Percentiles rank a stretch among this genome's conserved stretches.
Conservation (phyloP, 352 stramenopile genomes). For the Globisporangium barbulae region DNA sequence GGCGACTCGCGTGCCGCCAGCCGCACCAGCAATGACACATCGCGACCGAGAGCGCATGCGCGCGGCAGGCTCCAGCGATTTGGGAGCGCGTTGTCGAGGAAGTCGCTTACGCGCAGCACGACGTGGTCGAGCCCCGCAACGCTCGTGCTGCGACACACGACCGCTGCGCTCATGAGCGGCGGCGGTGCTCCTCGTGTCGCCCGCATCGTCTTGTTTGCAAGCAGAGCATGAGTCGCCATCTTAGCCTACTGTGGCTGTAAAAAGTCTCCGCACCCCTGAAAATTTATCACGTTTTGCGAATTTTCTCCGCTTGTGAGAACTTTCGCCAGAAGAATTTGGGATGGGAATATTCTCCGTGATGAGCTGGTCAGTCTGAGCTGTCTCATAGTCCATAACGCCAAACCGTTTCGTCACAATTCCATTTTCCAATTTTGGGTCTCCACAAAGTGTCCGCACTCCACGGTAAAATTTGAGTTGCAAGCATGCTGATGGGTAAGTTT, state of each 20-base stretch:
- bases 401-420: too few relatives aligned
- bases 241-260: too few relatives aligned
- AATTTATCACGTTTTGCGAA: background rate
- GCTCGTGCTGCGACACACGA: slow-evolving; percentile 7
- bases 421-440: too few relatives aligned
- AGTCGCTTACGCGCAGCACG: background rate
- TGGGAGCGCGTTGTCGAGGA: slow-evolving; percentile 6
- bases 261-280: background rate
- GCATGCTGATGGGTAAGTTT: too few relatives aligned
- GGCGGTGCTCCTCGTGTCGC: background rate
- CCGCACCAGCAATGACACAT: slow-evolving; percentile 2
- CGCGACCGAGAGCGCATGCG: background rate
- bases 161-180: background rate
- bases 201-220: too few relatives aligned
- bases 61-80: slow-evolving; percentile 5
- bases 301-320: background rate
- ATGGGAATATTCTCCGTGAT: too few relatives aligned
- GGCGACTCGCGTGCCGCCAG: background rate
- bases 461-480: too few relatives aligned
- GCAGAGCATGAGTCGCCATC: too few relatives aligned
- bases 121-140: slow-evolving; percentile 6
- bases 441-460: too few relatives aligned
- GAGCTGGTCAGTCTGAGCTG: too few relatives aligned
- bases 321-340: too few relatives aligned
- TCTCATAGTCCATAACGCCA: too few relatives aligned